phyloP scores from a whole-genome alignment of 192 early-diverging fungal species.

The Glomus cerebriforme region DNA sequence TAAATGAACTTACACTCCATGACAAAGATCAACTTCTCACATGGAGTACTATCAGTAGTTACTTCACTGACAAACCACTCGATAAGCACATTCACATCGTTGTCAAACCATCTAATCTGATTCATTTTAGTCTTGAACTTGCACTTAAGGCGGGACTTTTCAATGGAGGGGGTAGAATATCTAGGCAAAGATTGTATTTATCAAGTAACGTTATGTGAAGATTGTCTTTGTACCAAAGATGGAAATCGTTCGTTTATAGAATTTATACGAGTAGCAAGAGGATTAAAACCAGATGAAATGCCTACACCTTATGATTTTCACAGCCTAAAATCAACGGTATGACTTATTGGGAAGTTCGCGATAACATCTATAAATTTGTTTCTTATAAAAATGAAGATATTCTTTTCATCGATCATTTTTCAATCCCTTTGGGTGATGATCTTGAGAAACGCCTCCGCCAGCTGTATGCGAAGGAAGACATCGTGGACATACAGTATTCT shows the following conservation, averaged over 20 bases:
- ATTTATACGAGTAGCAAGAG: constrained; percentile 26
- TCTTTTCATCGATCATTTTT: too few species aligned
- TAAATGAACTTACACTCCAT: constrained; percentile 4
- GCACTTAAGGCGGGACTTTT: not conserved
- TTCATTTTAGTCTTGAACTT: constrained; percentile 10
- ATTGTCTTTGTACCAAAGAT: constrained; percentile 18
- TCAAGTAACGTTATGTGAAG: constrained; percentile 23
- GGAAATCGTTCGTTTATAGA: constrained; percentile 7
- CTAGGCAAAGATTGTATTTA: constrained; percentile 13
- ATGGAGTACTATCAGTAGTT: constrained; percentile 21
- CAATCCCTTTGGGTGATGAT: not conserved
- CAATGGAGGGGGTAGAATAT: constrained; percentile 21
- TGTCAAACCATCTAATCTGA: constrained; percentile 16
- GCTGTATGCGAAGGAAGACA: not conserved
- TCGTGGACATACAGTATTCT: constrained; percentile 21
- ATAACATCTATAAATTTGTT: constrained; percentile 14
- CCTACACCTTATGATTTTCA: not conserved
- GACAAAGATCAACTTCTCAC: constrained; percentile 2
- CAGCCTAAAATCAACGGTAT: constrained; percentile 18
- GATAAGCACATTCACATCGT: constrained; percentile 15
- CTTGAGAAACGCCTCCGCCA: not conserved
- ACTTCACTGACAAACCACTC: constrained; percentile 19
- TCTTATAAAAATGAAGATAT: not conserved
- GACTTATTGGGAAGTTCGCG: constrained; percentile 22
- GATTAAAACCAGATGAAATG: constrained; percentile 15